Evolutionary conservation across 352 stramenopile genomes (phyloP).

Genomic region (Salisapilia sapeloensis): DNA sequence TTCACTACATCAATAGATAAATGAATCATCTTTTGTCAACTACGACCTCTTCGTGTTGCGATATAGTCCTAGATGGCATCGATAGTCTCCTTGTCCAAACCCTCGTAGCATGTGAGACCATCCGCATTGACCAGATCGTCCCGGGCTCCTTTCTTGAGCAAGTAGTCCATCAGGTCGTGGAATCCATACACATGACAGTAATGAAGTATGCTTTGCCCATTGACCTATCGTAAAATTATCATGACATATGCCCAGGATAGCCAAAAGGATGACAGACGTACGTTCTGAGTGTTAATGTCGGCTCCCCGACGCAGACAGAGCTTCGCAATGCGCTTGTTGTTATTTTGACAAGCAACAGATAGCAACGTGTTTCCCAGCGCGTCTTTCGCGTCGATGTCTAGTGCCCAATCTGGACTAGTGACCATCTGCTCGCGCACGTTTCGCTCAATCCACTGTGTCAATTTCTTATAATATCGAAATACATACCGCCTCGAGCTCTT

Average conservation of each 20-base stretch:
- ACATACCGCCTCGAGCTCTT: constrained; percentile 59
- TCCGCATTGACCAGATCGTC: constrained; percentile 86
- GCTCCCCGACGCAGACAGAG: constrained; percentile 84
- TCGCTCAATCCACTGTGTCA: neutral
- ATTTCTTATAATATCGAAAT: constrained; percentile 4
- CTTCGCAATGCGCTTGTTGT: constrained; percentile 92
- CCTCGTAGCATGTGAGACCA: constrained; percentile 91
- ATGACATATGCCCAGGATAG: neutral
- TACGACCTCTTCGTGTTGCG: neutral
- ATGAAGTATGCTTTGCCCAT: constrained; percentile 85
- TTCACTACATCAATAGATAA: constrained; percentile 63
- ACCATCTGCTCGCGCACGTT: constrained; percentile 26
- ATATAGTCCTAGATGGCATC: constrained; percentile 29
- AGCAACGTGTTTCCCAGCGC: constrained; percentile 87
- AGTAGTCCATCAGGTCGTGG: constrained; percentile 86
- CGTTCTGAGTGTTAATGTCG: constrained; percentile 89
- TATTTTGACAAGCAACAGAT: constrained; percentile 89
- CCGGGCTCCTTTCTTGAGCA: constrained; percentile 89
- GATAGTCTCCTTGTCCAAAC: constrained; percentile 73
- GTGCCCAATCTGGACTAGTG: constrained; percentile 80
- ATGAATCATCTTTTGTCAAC: too few species aligned
- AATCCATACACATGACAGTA: constrained; percentile 91
- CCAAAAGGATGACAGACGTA: constrained; percentile 9
- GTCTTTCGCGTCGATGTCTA: constrained; percentile 87
- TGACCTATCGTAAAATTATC: constrained; percentile 32